Base-by-base conservation (phyloP, 768 basidiomycete species). In the Mycena venus region DNA sequence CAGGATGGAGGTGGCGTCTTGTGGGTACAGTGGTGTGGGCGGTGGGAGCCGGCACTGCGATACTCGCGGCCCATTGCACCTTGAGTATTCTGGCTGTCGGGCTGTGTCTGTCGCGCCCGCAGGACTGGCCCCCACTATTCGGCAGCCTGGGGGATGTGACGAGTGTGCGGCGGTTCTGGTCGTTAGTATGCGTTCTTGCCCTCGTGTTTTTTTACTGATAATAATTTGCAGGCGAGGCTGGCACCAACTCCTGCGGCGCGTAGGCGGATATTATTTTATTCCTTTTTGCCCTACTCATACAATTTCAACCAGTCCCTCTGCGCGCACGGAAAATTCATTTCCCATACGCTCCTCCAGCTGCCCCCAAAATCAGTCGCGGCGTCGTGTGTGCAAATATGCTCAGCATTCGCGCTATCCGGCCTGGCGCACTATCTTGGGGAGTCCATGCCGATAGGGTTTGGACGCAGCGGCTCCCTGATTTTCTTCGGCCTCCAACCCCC, bases 41-140 rank as follows among this genome's bases (percentile, higher is more conserved):
- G 19, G 25, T 36, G 0, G 32, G 44, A n/a, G 67, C 68, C 3
- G 11, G 10, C 4, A 17, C 71, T 10, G 68, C 11, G 15, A 10
- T 76, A 9, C 7, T 25, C 0, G 6, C 36, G 23, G 25, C 14
- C 25, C 75, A 76, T 31, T 29, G 12, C n/a, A 14, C 31, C 1
- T 29, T 44, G 15, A 59, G 68, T 63, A 65, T 76, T 21, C 11
- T 73, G 0, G 44, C 23, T 32, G 62, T 76, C 9, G 75, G 55
- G 8, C 25, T 69, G 11, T 56, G 72, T 2, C 9, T 73, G 2
- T 73, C 71, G 8, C 44, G 49, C 3, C 71, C 71, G 25, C 56
- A 69, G 29, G 71, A 76, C 38, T 76, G 75, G 75, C 72, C 71
- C 4, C 68, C 72, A 27, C 40, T 76, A 7, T 76, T 76, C 42